Evolutionary conservation across 148 eudicot genomes (phyloP), one percentile per base, ranked within the genome.

Genomic region (Hydrangea macrophylla): DNA sequence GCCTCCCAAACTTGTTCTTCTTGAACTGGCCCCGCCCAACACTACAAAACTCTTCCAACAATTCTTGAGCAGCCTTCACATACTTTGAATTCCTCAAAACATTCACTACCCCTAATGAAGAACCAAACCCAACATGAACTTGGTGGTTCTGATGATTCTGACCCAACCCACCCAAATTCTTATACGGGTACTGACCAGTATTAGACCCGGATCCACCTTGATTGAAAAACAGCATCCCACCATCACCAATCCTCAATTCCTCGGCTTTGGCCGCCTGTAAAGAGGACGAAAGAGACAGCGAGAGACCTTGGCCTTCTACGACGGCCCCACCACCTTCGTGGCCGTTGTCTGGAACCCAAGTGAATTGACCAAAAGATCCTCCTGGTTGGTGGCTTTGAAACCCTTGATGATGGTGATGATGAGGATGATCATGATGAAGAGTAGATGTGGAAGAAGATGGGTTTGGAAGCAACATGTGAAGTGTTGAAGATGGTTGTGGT

Each of bases 21-120:
- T 79, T 87, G 22, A 84, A 66, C 12, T 84, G 87, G 58, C 87
- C 92, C 57, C 90, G 82, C 23, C 98, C 98, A 26, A 90, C 96
- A 57, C 90, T 86, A 60, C 98, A 92, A 68, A 92, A 92, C 45
- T 92, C 98, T 42, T 90, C 94, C 65, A 92, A 70, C 62, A 92
- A 61, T 63, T 92, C 98, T 65, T 86, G 91, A 0, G 98, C 92
- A 3, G 92, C 84, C 57, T 83, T 92, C 1, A 76, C 81, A 62
- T 90, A 92, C 78, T 82, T 92, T 0, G 98, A 92, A 70, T 71
- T 86, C 65, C 98, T 77, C 75, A 92, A 67, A 40, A 77, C 84
- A 75, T 86, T 88, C 57, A 84, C 88, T 24, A 78, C 70, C 25
- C 88, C 93, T 45, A 81, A 9, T 1, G 91, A 76, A 3, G 92